Base-by-base conservation (phyloP, 345 rosid genomes). In the Hypericum androsaemum region DNA sequence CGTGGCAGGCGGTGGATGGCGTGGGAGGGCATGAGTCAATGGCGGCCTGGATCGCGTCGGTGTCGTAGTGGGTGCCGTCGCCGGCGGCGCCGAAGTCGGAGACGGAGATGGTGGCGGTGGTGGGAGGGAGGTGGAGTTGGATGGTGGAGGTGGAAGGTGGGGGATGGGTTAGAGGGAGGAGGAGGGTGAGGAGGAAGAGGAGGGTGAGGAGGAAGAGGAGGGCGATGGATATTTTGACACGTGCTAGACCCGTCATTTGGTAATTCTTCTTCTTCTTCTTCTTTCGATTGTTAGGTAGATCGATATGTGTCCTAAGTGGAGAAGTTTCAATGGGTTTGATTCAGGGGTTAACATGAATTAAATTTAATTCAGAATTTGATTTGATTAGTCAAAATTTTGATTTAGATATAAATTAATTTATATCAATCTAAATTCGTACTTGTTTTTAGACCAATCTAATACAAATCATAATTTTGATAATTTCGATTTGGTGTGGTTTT, bases 81-180 rank as follows among this genome's bases (percentile, higher is more conserved):
- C 92, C 98, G 72, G 47, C 64, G 56, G 96, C 96, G 13, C 98
- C 96, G 77, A 73, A 89, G 71, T 83, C 86, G 14, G 56, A 46
- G 59, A 86, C 86, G 66, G 73, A 75, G 54, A 75, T 47, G 3
- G 64, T 6, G 38, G 48, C 39, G 15, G 54, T 12, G 17, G 41
- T 5, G 48, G 14, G 15, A 37, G 44, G 61, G 58, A 54, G 37
- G 42, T 62, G 72, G 48, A 62, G 71, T 48, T 53, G 47, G 51
- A 66, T 53, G 42, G 52, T 12, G 16, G 61, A 32, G 22, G 8
- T 14, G 64, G 66, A 64, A 57, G 79, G 59, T 76, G 67, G 46
- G 41, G 59, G 57, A 3, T 0, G 45, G 17, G 80, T 77, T 66
- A 72, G 82, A 67, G 41, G 0, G 5, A 57, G 57, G 5, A 57